phyloP scores from a whole-genome alignment of 345 rosid genomes.

The Corchorus capsularis region DNA sequence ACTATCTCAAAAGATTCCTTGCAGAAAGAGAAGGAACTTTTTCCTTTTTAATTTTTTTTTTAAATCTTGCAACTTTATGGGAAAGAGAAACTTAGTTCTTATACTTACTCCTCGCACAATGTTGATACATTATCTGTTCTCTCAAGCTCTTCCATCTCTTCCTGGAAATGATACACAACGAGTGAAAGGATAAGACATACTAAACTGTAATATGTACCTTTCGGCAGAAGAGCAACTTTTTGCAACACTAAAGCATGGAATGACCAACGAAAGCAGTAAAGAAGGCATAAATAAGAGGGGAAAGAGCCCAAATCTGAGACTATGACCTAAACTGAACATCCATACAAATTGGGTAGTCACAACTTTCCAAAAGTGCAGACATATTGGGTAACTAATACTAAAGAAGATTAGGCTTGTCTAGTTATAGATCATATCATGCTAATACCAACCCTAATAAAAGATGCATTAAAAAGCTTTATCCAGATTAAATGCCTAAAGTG shows the following conservation, averaged over 20 bases:
- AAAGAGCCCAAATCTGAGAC: background rate
- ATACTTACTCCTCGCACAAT: conserved; percentile 67
- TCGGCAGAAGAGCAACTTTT: background rate
- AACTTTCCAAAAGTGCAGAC: background rate
- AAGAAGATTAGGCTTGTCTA: background rate
- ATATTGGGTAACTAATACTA: background rate
- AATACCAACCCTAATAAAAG: background rate
- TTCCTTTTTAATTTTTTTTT: background rate
- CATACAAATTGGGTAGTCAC: background rate
- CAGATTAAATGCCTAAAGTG: background rate
- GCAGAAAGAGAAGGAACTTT: background rate
- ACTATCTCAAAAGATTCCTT: background rate
- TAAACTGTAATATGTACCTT: conserved; percentile 4
- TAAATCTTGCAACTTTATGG: background rate
- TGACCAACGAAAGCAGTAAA: background rate
- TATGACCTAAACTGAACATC: background rate
- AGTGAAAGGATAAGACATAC: background rate
- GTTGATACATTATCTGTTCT: conserved; percentile 43
- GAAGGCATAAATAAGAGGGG: background rate
- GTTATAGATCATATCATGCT: background rate
- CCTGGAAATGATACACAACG: conserved; percentile 38
- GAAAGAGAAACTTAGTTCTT: background rate
- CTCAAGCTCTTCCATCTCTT: conserved; percentile 63
- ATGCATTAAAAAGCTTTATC: background rate
- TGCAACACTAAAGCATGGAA: background rate